Evolutionary conservation across 768 basidiomycete species (phyloP), one percentile per base, ranked within the genome.

Genomic region (Lactifluus subvellereus): DNA sequence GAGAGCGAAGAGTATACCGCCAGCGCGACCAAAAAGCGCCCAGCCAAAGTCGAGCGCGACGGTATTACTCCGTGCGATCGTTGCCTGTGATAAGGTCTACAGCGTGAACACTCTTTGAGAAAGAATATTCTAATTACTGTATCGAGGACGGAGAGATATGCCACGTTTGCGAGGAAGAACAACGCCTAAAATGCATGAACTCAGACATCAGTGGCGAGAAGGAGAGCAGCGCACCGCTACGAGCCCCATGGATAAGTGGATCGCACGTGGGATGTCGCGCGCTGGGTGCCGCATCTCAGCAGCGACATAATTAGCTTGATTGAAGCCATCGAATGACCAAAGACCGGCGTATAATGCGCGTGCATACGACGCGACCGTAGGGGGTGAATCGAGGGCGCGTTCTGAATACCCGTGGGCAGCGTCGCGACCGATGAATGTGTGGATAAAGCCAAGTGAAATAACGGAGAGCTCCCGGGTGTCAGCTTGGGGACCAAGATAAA

Each of bases 221-320:
- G 9, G 45, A 22, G n/a, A 16, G 13, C 27, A 32, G 54, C 43
- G n/a, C 32, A 60, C 59, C 2, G 59, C 27, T n/a, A 60, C 52
- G 51, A 60, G 59, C 5, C 42, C 59, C 59, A 60, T 60, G 2
- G 59, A 60, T 10, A 13, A 18, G 45, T 60, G 53, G 35, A 54
- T 60, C 43, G 59, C 52, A 32, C 59, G 59, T 47, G 59, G 59
- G 30, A 60, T 45, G 59, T 54, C 59, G 16, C 59, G 59, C 10
- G 8, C 32, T 38, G 59, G 59, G 13, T 60, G 18, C 11, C 33
- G 52, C 59, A 60, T 60, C 14, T 60, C 52, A 33, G 33, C 52
- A n/a, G 52, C 59, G 33, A 60, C 52, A 47, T 53, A 53, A 54
- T 60, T 60, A 20, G 45, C 52, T 48, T 60, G 59, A 37, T 48